phyloP scores from a whole-genome alignment of 306 rosid species.

The Trifolium fragiferum region DNA sequence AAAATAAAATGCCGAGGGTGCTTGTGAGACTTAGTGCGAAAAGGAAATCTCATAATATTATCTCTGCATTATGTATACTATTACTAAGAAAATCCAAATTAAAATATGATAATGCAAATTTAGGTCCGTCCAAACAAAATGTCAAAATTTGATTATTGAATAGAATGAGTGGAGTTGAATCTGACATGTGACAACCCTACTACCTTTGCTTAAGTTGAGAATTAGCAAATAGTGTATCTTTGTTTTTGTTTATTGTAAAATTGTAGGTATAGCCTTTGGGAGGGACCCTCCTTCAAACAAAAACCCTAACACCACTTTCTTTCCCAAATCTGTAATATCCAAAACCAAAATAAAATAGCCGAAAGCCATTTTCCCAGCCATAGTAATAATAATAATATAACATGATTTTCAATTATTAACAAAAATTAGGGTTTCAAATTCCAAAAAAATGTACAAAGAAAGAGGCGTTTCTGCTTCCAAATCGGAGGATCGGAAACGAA shows the following conservation, averaged over 20 bases:
- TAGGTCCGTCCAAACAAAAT: neutral
- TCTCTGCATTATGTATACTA: too few species aligned
- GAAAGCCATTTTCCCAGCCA: conserved; percentile 12
- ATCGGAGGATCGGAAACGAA: conserved; percentile 88
- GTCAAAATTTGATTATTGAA: too few species aligned
- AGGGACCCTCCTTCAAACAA: conserved; percentile 4
- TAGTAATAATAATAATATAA: neutral
- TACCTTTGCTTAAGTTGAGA: conserved; percentile 18
- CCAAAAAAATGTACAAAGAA: conserved; percentile 64
- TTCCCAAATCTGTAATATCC: neutral
- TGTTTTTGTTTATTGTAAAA: neutral
- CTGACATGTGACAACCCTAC: conserved; percentile 9
- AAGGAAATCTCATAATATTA: too few species aligned
- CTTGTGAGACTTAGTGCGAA: too few species aligned
- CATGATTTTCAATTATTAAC: neutral
- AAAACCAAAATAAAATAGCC: neutral
- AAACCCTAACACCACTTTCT: conserved; percentile 8
- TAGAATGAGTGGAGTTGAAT: conserved; percentile 4
- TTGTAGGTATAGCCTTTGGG: too few species aligned
- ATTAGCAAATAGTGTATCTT: neutral
- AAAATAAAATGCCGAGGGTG: too few species aligned
- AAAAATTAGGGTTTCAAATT: conserved; percentile 10
- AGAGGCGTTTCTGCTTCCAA: conserved; percentile 57
- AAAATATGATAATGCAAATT: neutral
- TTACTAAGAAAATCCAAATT: too few species aligned